phyloP scores from a whole-genome alignment of 352 stramenopile species.

The Hyaloperonospora brassicae region DNA sequence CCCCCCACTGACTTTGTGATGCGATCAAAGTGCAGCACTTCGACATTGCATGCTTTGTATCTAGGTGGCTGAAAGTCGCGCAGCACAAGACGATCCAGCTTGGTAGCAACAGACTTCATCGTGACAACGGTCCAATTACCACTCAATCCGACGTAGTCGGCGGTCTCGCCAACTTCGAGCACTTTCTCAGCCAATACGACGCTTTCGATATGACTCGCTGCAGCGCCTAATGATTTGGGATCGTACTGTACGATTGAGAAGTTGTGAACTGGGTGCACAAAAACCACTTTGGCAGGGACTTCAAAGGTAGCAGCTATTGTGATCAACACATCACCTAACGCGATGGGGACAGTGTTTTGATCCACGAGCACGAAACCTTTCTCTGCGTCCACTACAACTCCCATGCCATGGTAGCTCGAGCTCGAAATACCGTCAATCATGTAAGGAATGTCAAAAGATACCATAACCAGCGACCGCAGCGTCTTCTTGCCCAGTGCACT shows the following conservation, averaged over 20 bases:
- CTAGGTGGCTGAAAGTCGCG: conserved; percentile 79
- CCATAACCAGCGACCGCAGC: conserved; percentile 81
- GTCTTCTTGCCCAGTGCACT: conserved; percentile 63
- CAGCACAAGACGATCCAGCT: conserved; percentile 73
- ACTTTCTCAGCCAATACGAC: conserved; percentile 51
- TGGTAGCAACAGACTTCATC: conserved; percentile 81
- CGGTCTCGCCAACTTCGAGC: conserved; percentile 64
- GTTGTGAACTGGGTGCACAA: conserved; percentile 90
- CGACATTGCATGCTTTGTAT: conserved; percentile 79
- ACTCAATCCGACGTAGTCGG: conserved; percentile 78
- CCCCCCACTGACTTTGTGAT: conserved; percentile 83
- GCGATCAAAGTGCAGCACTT: conserved; percentile 84
- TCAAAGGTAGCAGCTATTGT: conserved; percentile 86
- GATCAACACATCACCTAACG: conserved; percentile 79
- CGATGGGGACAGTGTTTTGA: conserved; percentile 87
- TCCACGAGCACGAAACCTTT: conserved; percentile 88
- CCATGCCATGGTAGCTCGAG: conserved; percentile 83
- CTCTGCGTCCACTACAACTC: conserved; percentile 80
- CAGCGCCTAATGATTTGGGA: conserved; percentile 50
- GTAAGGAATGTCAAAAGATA: conserved; percentile 89
- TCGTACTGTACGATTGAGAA: conserved; percentile 88
- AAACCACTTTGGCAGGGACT: conserved; percentile 79
- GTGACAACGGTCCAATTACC: conserved; percentile 84
- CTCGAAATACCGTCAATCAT: conserved; percentile 87
- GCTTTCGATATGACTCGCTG: conserved; percentile 53